phyloP scores from a whole-genome alignment of 148 eudicot species.

The Dysphania ambrosioides region DNA sequence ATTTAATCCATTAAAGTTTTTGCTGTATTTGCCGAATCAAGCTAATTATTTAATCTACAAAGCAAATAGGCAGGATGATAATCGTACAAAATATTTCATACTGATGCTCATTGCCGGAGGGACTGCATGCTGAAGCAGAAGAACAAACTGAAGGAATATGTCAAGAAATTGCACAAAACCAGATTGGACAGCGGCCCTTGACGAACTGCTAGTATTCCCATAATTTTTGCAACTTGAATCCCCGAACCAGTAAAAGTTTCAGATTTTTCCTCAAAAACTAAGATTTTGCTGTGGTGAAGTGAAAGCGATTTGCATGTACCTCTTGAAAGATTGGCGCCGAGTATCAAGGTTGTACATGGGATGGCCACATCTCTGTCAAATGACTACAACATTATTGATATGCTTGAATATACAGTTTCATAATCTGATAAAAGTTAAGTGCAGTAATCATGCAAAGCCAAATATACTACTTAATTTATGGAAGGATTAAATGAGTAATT shows the following conservation, averaged over 20 bases:
- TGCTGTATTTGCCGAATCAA: too few species aligned
- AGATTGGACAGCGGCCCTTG: constrained; percentile 51
- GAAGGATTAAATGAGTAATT: too few species aligned
- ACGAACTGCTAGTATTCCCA: constrained; percentile 55
- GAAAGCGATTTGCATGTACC: constrained; percentile 35
- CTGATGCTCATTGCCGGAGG: constrained; percentile 94
- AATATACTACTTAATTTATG: too few species aligned
- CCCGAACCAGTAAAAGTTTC: constrained; percentile 41
- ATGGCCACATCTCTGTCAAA: constrained; percentile 77
- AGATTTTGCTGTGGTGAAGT: not conserved
- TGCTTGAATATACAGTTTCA: not conserved
- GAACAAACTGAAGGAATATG: constrained; percentile 70
- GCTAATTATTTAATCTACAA: not conserved
- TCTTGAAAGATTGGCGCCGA: constrained; percentile 82
- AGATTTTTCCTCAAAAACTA: too few species aligned
- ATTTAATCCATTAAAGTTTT: too few species aligned
- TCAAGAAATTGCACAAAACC: constrained; percentile 49
- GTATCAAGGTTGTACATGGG: constrained; percentile 58
- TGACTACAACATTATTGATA: not conserved
- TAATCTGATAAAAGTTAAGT: not conserved
- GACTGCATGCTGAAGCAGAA: constrained; percentile 72
- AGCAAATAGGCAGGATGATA: not conserved
- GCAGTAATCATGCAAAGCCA: not conserved
- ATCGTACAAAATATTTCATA: constrained; percentile 7
- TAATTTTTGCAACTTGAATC: constrained; percentile 34